phyloP scores from a whole-genome alignment of 371 early-diverging fungal species.

The Syncephalastrum monosporum region DNA sequence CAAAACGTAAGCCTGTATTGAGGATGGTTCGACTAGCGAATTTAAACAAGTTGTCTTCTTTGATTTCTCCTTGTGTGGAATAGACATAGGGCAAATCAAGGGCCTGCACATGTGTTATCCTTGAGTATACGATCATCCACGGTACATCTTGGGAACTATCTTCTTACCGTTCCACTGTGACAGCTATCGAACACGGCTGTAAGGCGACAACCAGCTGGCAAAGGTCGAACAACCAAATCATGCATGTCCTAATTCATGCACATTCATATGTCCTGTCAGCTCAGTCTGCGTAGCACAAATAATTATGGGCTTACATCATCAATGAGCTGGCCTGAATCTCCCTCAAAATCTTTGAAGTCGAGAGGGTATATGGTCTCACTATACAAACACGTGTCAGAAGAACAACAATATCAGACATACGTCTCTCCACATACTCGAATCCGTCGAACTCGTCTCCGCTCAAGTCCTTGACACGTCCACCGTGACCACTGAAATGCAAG shows the following conservation, averaged over 20 bases:
- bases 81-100: slow-evolving; percentile 88
- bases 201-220: slow-evolving; percentile 82
- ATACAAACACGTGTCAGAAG: not conserved
- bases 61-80: slow-evolving; percentile 66
- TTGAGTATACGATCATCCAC: too few relatives aligned
- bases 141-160: too few relatives aligned
- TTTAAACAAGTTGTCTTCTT: slow-evolving; percentile 46
- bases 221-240: slow-evolving; percentile 74
- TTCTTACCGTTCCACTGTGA: slow-evolving; percentile 73
- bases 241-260: slow-evolving; percentile 56
- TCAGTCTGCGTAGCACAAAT: not conserved
- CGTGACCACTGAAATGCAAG: slow-evolving; percentile 93
- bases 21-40: slow-evolving; percentile 48
- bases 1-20: slow-evolving; percentile 53
- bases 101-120: slow-evolving; percentile 8
- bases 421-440: slow-evolving; percentile 23
- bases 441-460: slow-evolving; percentile 92
- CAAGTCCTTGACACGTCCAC: slow-evolving; percentile 64
- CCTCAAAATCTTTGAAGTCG: slow-evolving; percentile 63
- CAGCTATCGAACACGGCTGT: slow-evolving; percentile 87
- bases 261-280: not conserved
- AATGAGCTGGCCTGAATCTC: slow-evolving; percentile 71
- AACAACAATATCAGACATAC: not conserved
- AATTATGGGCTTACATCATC: slow-evolving; percentile 66
- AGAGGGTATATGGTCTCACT: slow-evolving; percentile 69